phyloP scores from a whole-genome alignment of 805 yeast species.

The Suhomyces prunicola region DNA sequence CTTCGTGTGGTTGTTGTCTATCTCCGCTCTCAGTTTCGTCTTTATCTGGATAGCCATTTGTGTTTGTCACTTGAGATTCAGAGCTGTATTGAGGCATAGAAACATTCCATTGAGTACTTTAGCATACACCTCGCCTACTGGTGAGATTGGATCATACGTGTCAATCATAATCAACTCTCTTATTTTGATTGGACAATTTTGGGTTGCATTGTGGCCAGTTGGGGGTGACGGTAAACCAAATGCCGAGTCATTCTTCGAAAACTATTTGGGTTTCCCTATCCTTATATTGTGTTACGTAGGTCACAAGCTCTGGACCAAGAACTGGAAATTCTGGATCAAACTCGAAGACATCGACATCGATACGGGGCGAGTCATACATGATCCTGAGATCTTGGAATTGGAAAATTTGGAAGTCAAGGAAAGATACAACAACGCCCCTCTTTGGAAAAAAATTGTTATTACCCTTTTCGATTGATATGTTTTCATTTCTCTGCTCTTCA shows the following conservation, averaged over 20 bases:
- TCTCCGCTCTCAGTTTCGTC: conserved; percentile 26
- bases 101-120: conserved; percentile 19
- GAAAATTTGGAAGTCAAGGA: conserved; percentile 20
- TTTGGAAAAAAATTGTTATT: conserved; percentile 11
- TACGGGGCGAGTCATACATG: conserved; percentile 20
- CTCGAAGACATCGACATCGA: conserved; percentile 21
- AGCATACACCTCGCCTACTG: conserved; percentile 26
- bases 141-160: conserved; percentile 22
- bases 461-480: conserved; percentile 9
- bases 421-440: conserved; percentile 10
- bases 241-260: conserved; percentile 24
- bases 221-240: conserved; percentile 15
- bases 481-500: not conserved
- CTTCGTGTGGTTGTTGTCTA: conserved; percentile 28
- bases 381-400: conserved; percentile 21
- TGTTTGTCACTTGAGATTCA: conserved; percentile 27
- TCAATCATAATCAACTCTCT: conserved; percentile 21
- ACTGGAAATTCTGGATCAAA: conserved; percentile 20
- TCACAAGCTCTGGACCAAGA: conserved; percentile 20
- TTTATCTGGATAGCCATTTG: conserved; percentile 25
- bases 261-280: conserved; percentile 25
- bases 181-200: conserved; percentile 26
- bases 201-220: conserved; percentile 26
- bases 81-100: conserved; percentile 24
- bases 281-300: conserved; percentile 19